These are phyloP conservation scores for Neltuma alba DNA, from an alignment of 306 rosid genomes.

Conservation along the genomic window DNA sequence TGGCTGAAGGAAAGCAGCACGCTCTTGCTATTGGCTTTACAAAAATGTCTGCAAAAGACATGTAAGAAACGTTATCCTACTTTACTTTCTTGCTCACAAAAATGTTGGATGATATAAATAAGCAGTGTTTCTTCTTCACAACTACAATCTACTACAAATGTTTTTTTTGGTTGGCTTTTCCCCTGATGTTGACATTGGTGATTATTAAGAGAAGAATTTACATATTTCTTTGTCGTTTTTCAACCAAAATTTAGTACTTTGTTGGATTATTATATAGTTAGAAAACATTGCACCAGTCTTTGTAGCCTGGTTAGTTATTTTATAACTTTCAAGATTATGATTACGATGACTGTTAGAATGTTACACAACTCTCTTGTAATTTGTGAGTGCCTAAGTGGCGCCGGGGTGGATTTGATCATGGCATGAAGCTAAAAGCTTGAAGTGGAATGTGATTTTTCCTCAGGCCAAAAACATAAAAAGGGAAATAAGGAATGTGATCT, in stretches of 20 bases:
- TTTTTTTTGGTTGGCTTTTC: not conserved
- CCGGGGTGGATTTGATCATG: not conserved
- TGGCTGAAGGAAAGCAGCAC: conserved; percentile 99
- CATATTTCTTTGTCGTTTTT: not conserved
- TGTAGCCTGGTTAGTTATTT: not conserved
- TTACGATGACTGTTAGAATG: not conserved
- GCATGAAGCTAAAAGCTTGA: not conserved
- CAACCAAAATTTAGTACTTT: not conserved
- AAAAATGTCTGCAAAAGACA: conserved; percentile 95
- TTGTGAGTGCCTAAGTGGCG: not conserved
- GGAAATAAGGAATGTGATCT: not conserved
- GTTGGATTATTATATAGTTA: conserved; percentile 7
- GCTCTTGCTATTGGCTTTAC: conserved; percentile 99
- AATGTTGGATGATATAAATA: conserved; percentile 28
- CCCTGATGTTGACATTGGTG: not conserved
- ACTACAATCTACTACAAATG: not conserved
- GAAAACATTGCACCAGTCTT: conserved; percentile 9
- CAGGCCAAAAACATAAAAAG: not conserved
- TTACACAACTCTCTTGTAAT: not conserved
- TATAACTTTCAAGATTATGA: not conserved
- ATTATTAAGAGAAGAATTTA: conserved; percentile 23
- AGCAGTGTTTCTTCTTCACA: not conserved
- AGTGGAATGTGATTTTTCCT: not conserved
- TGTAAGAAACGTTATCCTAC: conserved; percentile 57
- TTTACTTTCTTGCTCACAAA: conserved; percentile 15